phyloP scores from a whole-genome alignment of 2,329 filamentous ascomycete genomes.

The Periconia sp. region DNA sequence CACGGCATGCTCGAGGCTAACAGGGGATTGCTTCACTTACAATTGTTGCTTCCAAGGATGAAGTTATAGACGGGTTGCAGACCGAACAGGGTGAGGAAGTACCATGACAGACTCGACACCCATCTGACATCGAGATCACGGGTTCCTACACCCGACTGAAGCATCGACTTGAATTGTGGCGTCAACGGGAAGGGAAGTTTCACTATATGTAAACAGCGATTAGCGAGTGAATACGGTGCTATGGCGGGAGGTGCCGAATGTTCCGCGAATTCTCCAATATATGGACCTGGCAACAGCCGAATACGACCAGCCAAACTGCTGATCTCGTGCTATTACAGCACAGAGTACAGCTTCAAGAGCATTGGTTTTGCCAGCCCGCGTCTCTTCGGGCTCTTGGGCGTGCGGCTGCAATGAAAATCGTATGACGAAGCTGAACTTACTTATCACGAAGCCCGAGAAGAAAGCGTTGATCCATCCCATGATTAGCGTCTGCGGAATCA shows the following conservation, averaged over 20 bases:
- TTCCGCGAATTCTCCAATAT: too few species aligned
- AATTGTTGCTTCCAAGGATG: constrained; percentile 92
- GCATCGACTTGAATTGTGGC: constrained; percentile 99
- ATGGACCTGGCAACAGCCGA: too few species aligned
- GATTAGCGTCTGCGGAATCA: constrained; percentile 96
- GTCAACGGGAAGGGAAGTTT: constrained; percentile 97
- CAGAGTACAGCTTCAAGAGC: too few species aligned
- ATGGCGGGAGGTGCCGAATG: constrained; percentile 2
- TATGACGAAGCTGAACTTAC: constrained; percentile 58
- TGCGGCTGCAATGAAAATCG: background rate
- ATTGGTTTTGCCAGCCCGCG: too few species aligned
- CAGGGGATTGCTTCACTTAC: constrained; percentile 59
- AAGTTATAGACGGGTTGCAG: constrained; percentile 97
- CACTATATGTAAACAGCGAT: constrained; percentile 59
- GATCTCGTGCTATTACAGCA: too few species aligned
- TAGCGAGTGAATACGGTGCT: constrained; percentile 15
- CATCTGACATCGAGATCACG: constrained; percentile 95
- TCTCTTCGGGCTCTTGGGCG: too few species aligned
- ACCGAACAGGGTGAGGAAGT: constrained; percentile 96
- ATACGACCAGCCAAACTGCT: too few species aligned
- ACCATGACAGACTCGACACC: constrained; percentile 99
- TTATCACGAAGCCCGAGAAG: constrained; percentile 97
- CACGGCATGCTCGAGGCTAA: constrained; percentile 2
- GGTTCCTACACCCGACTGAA: constrained; percentile 95
- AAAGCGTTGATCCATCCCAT: constrained; percentile 99